These are phyloP conservation scores for Neurospora sp. DNA, from an alignment of 495 filamentous ascomycete species.

Conservation along the genomic window DNA sequence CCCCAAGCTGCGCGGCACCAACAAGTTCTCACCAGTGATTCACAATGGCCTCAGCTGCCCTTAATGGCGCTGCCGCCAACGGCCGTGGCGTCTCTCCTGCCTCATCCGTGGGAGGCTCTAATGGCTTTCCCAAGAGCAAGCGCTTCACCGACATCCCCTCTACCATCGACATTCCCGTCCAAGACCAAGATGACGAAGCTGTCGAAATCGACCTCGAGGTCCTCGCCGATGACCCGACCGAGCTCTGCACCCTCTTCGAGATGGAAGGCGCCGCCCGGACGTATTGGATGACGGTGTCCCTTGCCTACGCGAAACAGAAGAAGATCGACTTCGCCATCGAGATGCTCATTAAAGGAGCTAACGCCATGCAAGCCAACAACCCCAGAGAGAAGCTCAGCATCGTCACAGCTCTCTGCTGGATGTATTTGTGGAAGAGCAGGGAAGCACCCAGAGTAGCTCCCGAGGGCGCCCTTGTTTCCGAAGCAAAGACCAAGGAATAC, in stretches of 20 bases:
- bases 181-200: constrained; percentile 65
- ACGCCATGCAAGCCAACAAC: constrained; percentile 57
- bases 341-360: constrained; percentile 74
- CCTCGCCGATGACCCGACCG: constrained; percentile 88
- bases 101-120: constrained; percentile 14
- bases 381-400: constrained; percentile 80
- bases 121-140: constrained; percentile 26
- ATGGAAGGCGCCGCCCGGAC: constrained; percentile 78
- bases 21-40: neutral
- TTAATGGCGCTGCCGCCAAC: constrained; percentile 11
- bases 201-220: constrained; percentile 90
- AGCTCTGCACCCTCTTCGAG: constrained; percentile 87
- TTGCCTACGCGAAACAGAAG: constrained; percentile 93
- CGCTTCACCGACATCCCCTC: constrained; percentile 83
- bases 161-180: constrained; percentile 84
- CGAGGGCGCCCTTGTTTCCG: constrained; percentile 48
- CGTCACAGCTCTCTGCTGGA: constrained; percentile 78
- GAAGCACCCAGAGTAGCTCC: constrained; percentile 71
- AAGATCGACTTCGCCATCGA: constrained; percentile 92
- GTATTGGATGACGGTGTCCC: constrained; percentile 91
- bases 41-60: constrained; percentile 21
- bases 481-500: constrained; percentile 80
- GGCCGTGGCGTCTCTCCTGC: constrained; percentile 7
- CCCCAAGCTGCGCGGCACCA: neutral
- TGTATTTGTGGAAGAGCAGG: constrained; percentile 84